Evolutionary conservation across 345 rosid genomes (phyloP).

Genomic region (Tarenaya hassleriana): DNA sequence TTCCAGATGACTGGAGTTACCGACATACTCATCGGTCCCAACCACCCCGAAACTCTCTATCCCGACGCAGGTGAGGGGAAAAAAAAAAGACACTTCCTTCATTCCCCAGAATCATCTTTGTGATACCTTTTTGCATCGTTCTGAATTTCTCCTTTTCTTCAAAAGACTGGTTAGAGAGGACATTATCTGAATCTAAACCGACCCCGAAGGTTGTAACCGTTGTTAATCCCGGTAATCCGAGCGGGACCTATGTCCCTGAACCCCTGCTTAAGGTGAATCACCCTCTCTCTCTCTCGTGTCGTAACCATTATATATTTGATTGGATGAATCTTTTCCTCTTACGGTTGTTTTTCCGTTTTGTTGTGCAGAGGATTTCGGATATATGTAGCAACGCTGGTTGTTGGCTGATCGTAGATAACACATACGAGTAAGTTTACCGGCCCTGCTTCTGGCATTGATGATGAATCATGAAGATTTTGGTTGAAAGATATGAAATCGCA

Average conservation of each 20-base stretch:
- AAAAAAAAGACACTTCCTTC: background rate
- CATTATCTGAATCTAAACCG: slow-evolving; percentile 56
- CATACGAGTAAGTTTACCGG: slow-evolving; percentile 85
- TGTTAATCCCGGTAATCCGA: slow-evolving; percentile 95
- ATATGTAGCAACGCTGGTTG: slow-evolving; percentile 76
- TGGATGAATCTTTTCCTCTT: slow-evolving; percentile 4
- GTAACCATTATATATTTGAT: no score
- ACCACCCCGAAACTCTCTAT: slow-evolving; percentile 55
- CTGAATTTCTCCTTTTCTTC: no score
- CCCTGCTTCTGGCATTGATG: background rate
- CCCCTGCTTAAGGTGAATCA: slow-evolving; percentile 60
- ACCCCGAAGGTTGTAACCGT: slow-evolving; percentile 87
- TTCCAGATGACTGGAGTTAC: slow-evolving; percentile 98
- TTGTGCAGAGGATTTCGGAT: slow-evolving; percentile 74
- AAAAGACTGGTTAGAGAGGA: slow-evolving; percentile 85
- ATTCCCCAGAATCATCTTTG: background rate
- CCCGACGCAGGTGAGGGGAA: slow-evolving; percentile 75
- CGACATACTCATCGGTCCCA: slow-evolving; percentile 79
- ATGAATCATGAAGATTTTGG: background rate
- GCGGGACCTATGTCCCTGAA: slow-evolving; percentile 86
- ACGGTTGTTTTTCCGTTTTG: slow-evolving; percentile 3
- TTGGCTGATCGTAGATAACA: slow-evolving; percentile 96
- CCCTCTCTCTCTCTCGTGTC: no score
- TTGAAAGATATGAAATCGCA: slow-evolving; percentile 24
- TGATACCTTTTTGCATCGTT: no score